These are phyloP conservation scores for Eucalyptus viminalis DNA, from an alignment of 345 rosid genomes.

Conservation along the genomic window DNA sequence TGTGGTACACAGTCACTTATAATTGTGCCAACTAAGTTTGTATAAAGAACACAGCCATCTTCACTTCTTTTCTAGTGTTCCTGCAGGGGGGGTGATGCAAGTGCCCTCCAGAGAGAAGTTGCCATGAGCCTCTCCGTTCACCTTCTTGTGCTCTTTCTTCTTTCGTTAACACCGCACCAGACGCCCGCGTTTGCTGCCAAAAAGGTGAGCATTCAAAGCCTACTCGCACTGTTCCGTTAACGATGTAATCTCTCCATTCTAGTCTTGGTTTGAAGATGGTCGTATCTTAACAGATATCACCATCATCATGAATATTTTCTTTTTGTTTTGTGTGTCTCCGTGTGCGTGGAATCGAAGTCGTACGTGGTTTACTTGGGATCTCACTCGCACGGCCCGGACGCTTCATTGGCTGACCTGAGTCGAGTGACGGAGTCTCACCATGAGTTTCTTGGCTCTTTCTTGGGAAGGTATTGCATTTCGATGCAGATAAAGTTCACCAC, in stretches of 20 bases:
- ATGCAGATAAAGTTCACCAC: not conserved
- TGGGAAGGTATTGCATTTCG: slow-evolving; percentile 32
- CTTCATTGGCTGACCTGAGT: slow-evolving; percentile 15
- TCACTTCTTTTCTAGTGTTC: not conserved
- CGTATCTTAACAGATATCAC: not conserved
- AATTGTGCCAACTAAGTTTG: no score
- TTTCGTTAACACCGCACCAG: not conserved
- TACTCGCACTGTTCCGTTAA: not conserved
- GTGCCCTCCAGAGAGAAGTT: not conserved
- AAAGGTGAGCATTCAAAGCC: slow-evolving; percentile 18
- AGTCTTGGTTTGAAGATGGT: not conserved
- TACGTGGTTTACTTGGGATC: slow-evolving; percentile 76
- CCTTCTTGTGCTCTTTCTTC: not conserved
- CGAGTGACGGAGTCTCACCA: slow-evolving; percentile 41
- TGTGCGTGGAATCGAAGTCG: slow-evolving; percentile 3
- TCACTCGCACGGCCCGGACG: slow-evolving; percentile 36
- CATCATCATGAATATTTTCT: not conserved
- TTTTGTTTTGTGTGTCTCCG: not conserved
- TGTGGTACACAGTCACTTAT: no score
- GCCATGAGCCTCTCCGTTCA: not conserved
- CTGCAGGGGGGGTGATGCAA: not conserved
- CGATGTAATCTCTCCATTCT: not conserved
- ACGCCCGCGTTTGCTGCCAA: slow-evolving; percentile 26
- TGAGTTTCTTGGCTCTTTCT: slow-evolving; percentile 53
- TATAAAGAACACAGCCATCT: not conserved